Base-by-base conservation (phyloP, 495 filamentous ascomycete genomes). In the Penicillium alfredii region DNA sequence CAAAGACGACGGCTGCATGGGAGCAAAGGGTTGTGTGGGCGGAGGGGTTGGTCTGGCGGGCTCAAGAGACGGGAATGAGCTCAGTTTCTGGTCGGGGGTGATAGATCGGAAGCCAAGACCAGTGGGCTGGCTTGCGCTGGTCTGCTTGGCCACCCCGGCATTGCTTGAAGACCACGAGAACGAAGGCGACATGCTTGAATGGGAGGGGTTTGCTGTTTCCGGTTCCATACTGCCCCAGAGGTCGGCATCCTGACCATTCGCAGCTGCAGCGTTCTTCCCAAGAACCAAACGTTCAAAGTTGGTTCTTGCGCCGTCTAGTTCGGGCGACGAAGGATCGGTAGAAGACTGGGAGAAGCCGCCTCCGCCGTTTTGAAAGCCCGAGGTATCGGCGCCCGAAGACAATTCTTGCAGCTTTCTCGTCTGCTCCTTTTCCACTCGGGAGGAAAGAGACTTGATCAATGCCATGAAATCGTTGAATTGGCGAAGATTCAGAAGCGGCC, bases 381-480 rank as follows among this genome's bases (percentile, higher is more conserved):
- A 32, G 18, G 68, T 55, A 14, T 65, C 60, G 7, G 58, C 54
- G 8, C 74, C 67, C 14, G 73, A 68, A 2, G 78, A 78, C 18
- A 97, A 69, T 42, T 97, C 93, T 47, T 82, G 81, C 2, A 98
- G 64, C 52, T 95, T 95, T 55, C 77, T 80, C 5, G 71, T 81
- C 45, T 95, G 89, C 45, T 98, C 93, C 9, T 80, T 73, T 55
- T 97, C 90, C 24, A 98, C 84, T 33, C 77, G 76, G 1, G 71
- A 58, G 0, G 86, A 89, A n/a, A 95, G 56, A 0, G 68, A 72
- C 53, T 86, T 90, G 56, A 95, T 92, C 13, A 92, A 65, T 3
- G 72, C 57, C 85, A 97, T 98, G 54, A 88, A 96, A 0, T 73
- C 62, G 45, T 86, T 80, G 58, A 97, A 98, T 60, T 96, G 88